Percentiles rank a stretch among this genome's conserved stretches.
Evolutionary conservation across 1,139 yeast species (phyloP).

Genomic region (Suhomyces bokatorum): DNA sequence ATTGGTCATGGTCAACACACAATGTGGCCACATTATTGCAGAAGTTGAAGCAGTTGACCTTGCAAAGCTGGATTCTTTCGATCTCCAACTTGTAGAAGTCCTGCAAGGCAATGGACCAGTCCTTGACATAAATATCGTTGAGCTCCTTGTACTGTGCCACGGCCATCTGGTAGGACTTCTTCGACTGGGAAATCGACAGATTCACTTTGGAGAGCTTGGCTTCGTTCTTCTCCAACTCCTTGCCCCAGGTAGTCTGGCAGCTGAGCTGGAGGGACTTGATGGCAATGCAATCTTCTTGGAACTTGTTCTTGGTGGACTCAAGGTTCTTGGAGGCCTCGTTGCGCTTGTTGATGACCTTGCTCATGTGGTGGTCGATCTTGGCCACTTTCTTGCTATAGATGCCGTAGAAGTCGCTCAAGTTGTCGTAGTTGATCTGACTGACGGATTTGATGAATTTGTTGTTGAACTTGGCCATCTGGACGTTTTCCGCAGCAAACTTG

Average conservation of each 20-base stretch:
- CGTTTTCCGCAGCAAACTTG: conserved; percentile 53
- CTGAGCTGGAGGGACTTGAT: conserved; percentile 61
- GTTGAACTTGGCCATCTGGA: conserved; percentile 35
- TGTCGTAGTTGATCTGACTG: conserved; percentile 35
- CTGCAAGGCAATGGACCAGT: conserved; percentile 73
- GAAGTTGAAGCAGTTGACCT: conserved; percentile 79
- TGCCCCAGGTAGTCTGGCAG: conserved; percentile 74
- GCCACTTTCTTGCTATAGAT: conserved; percentile 33
- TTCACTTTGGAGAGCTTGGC: conserved; percentile 60
- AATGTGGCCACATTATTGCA: conserved; percentile 75
- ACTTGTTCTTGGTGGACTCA: conserved; percentile 52
- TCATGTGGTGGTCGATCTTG: conserved; percentile 40
- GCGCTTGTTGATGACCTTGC: conserved; percentile 31
- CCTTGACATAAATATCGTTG: conserved; percentile 71
- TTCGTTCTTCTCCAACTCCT: conserved; percentile 69
- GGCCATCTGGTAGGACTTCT: conserved; percentile 60
- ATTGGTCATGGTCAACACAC: conserved; percentile 77
- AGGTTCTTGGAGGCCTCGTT: conserved; percentile 33
- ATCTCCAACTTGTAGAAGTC: conserved; percentile 76
- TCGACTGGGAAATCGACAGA: conserved; percentile 46
- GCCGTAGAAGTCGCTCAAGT: conserved; percentile 31
- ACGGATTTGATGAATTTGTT: conserved; percentile 36
- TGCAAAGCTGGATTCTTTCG: conserved; percentile 73
- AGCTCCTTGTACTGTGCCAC: conserved; percentile 62
- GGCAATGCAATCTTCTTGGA: conserved; percentile 58